These are phyloP conservation scores for Nepenthes alata DNA, from an alignment of 179 eudicot genomes.

Conservation along the genomic window DNA sequence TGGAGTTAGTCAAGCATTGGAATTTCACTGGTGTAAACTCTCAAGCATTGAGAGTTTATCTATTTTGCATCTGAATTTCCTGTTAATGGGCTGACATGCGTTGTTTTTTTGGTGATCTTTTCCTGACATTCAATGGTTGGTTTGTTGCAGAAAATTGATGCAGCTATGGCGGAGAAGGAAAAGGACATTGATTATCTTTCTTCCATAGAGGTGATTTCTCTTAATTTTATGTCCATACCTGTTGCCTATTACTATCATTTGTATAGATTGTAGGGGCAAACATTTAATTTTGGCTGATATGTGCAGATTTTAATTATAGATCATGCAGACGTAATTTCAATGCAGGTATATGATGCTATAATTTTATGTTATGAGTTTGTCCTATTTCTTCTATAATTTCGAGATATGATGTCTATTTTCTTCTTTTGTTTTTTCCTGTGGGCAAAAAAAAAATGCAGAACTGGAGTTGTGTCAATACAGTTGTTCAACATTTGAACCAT, in stretches of 20 bases:
- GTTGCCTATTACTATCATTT: not conserved
- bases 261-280: not conserved
- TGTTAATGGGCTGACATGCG: too few species aligned
- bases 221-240: not conserved
- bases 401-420: not conserved
- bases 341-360: slow-evolving; percentile 56
- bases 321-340: slow-evolving; percentile 87
- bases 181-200: slow-evolving; percentile 91
- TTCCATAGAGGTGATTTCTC: slow-evolving; percentile 69
- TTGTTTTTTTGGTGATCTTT: too few species aligned
- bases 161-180: slow-evolving; percentile 55
- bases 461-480: slow-evolving; percentile 72
- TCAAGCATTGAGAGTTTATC: too few species aligned
- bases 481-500: slow-evolving; percentile 56
- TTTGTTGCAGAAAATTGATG: slow-evolving; percentile 72
- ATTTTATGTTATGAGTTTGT: slow-evolving; percentile 2
- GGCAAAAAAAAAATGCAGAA: slow-evolving; percentile 35
- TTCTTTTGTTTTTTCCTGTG: not conserved
- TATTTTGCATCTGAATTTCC: too few species aligned
- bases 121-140: slow-evolving; percentile 7
- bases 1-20: too few species aligned
- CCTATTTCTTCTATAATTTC: not conserved
- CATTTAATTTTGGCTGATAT: slow-evolving; percentile 3
- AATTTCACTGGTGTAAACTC: too few species aligned
- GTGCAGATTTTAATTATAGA: slow-evolving; percentile 76